Evolutionary conservation across 108 stramenopile species (phyloP).

Genomic region (Nitzschia inconspicua): DNA sequence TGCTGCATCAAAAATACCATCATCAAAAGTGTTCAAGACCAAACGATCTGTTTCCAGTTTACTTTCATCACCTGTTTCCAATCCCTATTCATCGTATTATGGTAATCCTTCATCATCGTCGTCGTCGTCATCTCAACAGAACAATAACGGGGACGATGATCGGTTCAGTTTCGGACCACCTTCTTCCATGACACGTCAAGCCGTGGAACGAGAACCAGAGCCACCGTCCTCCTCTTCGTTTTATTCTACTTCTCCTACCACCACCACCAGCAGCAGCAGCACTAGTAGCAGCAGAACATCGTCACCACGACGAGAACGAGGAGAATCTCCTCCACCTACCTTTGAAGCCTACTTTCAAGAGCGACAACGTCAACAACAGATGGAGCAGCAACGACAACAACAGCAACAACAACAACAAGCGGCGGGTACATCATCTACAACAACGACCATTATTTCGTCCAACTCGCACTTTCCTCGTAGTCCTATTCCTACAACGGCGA

Average conservation of each 20-base stretch:
- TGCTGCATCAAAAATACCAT: no score
- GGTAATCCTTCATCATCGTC: no score
- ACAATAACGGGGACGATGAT: no score
- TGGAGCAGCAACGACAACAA: background rate
- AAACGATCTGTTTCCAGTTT: no score
- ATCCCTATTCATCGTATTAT: no score
- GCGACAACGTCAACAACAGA: background rate
- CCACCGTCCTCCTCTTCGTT: background rate
- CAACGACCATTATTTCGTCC: no score
- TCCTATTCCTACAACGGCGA: background rate
- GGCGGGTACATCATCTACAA: background rate
- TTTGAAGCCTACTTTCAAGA: slow-evolving; percentile 4
- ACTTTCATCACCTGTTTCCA: no score
- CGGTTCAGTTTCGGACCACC: background rate
- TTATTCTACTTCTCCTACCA: no score
- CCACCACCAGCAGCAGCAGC: no score
- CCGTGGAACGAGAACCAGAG: background rate
- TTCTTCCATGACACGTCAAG: background rate
- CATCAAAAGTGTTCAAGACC: no score
- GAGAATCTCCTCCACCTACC: background rate
- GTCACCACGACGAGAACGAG: background rate
- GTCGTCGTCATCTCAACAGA: no score
- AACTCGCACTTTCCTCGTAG: no score
- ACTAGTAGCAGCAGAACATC: background rate
- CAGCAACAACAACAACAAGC: background rate